Evolutionary conservation across 768 basidiomycete species (phyloP).

Genomic region (Sutorius australiensis): DNA sequence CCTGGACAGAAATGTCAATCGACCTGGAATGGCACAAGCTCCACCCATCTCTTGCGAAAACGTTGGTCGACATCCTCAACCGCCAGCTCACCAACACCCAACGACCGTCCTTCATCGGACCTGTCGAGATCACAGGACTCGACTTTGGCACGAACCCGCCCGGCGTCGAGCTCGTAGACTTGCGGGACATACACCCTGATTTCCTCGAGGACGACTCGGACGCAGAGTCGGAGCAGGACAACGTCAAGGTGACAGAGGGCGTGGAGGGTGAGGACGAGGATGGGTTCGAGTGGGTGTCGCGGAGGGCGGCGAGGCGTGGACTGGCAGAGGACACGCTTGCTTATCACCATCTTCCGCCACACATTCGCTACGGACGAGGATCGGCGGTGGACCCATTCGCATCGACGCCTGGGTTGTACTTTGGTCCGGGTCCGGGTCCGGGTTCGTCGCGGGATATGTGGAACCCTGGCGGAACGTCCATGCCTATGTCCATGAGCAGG

Average conservation of each 20-base stretch:
- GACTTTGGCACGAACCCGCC: constrained; percentile 84
- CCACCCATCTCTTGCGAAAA: constrained; percentile 63
- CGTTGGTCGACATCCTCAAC: constrained; percentile 75
- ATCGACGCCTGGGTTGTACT: constrained; percentile 46
- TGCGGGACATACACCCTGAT: constrained; percentile 91
- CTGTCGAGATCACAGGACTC: constrained; percentile 79
- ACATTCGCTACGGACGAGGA: constrained; percentile 61
- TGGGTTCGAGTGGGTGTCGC: constrained; percentile 78
- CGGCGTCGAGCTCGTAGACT: constrained; percentile 84
- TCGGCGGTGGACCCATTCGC: constrained; percentile 57
- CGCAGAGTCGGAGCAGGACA: constrained; percentile 30
- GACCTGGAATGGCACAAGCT: constrained; percentile 92
- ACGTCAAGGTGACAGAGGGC: constrained; percentile 47
- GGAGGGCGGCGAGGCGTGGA: constrained; percentile 54
- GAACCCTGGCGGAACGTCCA: constrained; percentile 26
- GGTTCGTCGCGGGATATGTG: constrained; percentile 42
- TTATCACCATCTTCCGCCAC: constrained; percentile 70
- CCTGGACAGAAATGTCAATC: constrained; percentile 65
- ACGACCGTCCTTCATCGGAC: constrained; percentile 93
- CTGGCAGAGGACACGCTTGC: constrained; percentile 50
- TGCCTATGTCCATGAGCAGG: constrained; percentile 17
- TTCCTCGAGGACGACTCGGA: constrained; percentile 76
- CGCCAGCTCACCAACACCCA: constrained; percentile 63
- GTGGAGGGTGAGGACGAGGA: constrained; percentile 66
- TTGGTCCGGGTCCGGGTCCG: constrained; percentile 10